A percentile compares a stretch with the other conserved stretches of the same genome.
Evolutionary conservation across 2,329 filamentous ascomycete species (phyloP).

Genomic region (Exophiala sideris): DNA sequence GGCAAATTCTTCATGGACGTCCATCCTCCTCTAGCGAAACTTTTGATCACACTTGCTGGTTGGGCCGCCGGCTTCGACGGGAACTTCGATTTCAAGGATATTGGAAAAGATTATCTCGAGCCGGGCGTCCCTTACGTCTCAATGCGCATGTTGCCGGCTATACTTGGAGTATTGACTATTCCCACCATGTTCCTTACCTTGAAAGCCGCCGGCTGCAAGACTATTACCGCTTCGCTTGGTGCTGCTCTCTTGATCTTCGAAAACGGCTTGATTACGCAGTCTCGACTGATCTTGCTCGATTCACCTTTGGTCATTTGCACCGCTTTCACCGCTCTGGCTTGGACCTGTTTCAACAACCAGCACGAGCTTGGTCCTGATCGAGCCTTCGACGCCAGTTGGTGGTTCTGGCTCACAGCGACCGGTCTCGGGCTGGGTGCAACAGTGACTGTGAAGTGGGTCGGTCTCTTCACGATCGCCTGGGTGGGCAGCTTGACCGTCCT

Average conservation of each 20-base stretch:
- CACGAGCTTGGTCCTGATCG: conserved; percentile 87
- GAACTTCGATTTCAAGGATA: conserved; percentile 98
- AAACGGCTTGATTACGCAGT: conserved; percentile 92
- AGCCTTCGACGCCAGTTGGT: conserved; percentile 88
- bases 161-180: conserved; percentile 82
- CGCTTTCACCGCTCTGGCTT: conserved; percentile 83
- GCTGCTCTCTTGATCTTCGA: conserved; percentile 89
- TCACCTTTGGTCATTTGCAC: conserved; percentile 92
- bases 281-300: conserved; percentile 91
- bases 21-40: conserved; percentile 94
- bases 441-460: conserved; percentile 97
- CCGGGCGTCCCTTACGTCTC: conserved; percentile 93
- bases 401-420: conserved; percentile 92
- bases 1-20: conserved; percentile 99
- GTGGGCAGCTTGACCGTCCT: conserved; percentile 85
- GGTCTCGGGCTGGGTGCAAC: conserved; percentile 87
- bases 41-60: conserved; percentile 91
- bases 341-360: conserved; percentile 92
- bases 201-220: conserved; percentile 85
- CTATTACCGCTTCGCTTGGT: conserved; percentile 77
- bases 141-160: conserved; percentile 89
- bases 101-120: conserved; percentile 97
- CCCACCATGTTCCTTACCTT: conserved; percentile 93
- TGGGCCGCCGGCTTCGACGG: conserved; percentile 95
- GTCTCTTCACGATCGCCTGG: conserved; percentile 97